Percentiles rank a stretch among this genome's conserved stretches.
phyloP scores from a whole-genome alignment of 108 stramenopile genomes.

The Nitzschia sp. region DNA sequence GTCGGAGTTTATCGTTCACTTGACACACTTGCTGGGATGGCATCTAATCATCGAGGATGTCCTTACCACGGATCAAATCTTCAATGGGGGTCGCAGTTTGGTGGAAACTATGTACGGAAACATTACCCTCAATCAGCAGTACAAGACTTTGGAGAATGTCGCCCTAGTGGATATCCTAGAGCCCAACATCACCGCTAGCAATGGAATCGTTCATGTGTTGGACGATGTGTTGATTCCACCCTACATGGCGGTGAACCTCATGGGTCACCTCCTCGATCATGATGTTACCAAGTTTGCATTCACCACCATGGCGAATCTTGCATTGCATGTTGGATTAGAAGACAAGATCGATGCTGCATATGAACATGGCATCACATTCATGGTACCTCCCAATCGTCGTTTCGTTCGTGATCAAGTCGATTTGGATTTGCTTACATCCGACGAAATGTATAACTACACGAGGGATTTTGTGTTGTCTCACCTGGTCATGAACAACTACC shows the following conservation, averaged over 20 bases:
- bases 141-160: conserved; percentile 23
- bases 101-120: conserved; percentile 18
- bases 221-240: conserved; percentile 31
- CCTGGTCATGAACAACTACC: conserved; percentile 31
- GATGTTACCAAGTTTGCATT: conserved; percentile 25
- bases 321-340: conserved; percentile 25
- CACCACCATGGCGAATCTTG: conserved; percentile 39
- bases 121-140: conserved; percentile 23
- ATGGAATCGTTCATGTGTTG: conserved; percentile 29
- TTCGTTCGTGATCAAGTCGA: conserved; percentile 43
- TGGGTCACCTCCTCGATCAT: conserved; percentile 15
- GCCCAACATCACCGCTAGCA: conserved; percentile 19
- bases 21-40: conserved; percentile 16
- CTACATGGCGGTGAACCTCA: conserved; percentile 22
- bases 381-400: conserved; percentile 43
- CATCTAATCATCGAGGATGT: conserved; percentile 25
- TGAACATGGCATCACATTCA: conserved; percentile 33
- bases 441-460: conserved; percentile 31
- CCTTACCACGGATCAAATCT: conserved; percentile 28
- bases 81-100: conserved; percentile 11
- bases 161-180: conserved; percentile 4
- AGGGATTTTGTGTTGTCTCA: conserved; percentile 32
- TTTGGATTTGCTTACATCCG: conserved; percentile 16
- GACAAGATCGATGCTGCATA: conserved; percentile 30
- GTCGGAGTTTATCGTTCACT: conserved; percentile 33